Evolutionary conservation across 805 yeast genomes (phyloP).

Genomic region (Starmerella sirachaensis): DNA sequence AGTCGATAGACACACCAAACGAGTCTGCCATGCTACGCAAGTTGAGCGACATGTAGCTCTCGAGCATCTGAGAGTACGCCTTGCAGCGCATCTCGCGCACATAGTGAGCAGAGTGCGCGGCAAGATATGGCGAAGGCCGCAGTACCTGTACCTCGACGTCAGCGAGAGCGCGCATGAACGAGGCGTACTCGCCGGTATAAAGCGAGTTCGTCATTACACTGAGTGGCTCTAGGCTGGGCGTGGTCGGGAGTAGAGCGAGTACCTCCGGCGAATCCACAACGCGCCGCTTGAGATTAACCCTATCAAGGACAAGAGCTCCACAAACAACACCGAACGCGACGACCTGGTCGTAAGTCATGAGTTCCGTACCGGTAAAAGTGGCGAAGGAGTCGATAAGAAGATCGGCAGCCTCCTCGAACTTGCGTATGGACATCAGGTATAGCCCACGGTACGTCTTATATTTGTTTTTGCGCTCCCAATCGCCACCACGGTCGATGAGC

Average conservation of each 20-base stretch:
- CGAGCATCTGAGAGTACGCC: conserved; percentile 87
- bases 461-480: conserved; percentile 96
- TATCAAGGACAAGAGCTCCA: conserved; percentile 71
- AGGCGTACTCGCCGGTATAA: conserved; percentile 76
- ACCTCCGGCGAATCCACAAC: conserved; percentile 92
- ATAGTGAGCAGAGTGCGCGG: conserved; percentile 70
- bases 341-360: conserved; percentile 77
- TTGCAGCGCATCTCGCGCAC: conserved; percentile 88
- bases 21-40: conserved; percentile 87
- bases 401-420: conserved; percentile 74
- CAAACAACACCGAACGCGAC: conserved; percentile 79
- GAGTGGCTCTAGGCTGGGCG: conserved; percentile 65
- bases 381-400: conserved; percentile 82
- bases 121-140: conserved; percentile 51
- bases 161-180: conserved; percentile 64
- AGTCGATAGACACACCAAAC: conserved; percentile 79
- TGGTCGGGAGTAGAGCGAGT: conserved; percentile 55
- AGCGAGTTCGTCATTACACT: conserved; percentile 72
- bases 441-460: conserved; percentile 86
- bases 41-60: conserved; percentile 84
- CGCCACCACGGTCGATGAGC: conserved; percentile 92
- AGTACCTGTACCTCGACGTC: conserved; percentile 66
- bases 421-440: conserved; percentile 69
- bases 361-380: conserved; percentile 86
- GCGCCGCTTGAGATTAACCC: conserved; percentile 72